Conservation (phyloP, 1,139 yeast species). For the Scheffersomyces quercinus region DNA sequence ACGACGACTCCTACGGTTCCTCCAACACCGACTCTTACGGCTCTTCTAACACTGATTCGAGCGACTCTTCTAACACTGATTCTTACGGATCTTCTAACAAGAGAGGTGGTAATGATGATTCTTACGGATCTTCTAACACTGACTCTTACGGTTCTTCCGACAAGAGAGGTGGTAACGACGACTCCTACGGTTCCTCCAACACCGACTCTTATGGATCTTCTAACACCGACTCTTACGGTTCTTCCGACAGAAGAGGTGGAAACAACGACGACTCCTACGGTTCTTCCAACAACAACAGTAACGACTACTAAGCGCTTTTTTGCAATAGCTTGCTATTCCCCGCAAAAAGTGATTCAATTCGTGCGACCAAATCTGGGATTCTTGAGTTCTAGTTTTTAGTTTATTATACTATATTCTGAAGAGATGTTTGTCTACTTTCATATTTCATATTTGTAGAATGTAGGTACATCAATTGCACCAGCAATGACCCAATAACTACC, state of each 20-base stretch:
- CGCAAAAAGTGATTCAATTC: too few species aligned
- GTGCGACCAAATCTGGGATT: too few species aligned
- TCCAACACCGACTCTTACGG: slow-evolving; percentile 10
- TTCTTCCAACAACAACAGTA: slow-evolving; percentile 5
- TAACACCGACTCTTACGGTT: slow-evolving; percentile 11
- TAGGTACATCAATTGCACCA: too few species aligned
- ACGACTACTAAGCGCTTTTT: slow-evolving; percentile 8
- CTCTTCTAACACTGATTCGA: slow-evolving; percentile 7
- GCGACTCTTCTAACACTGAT: slow-evolving; percentile 9
- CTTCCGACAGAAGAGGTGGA: slow-evolving; percentile 6
- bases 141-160: slow-evolving; percentile 8
- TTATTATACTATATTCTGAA: too few species aligned
- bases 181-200: slow-evolving; percentile 7
- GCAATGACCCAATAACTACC: too few species aligned
- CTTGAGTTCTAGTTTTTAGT: too few species aligned
- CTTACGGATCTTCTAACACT: slow-evolving; percentile 13
- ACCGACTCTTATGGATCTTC: slow-evolving; percentile 15
- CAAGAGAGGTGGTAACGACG: slow-evolving; percentile 5
- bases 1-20: slow-evolving; percentile 6
- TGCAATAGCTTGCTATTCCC: too few species aligned
- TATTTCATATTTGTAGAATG: too few species aligned
- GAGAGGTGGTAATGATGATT: slow-evolving; percentile 7
- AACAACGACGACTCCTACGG: slow-evolving; percentile 8
- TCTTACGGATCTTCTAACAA: slow-evolving; percentile 11
- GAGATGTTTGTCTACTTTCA: too few species aligned